phyloP scores from a whole-genome alignment of 345 rosid genomes.

The Adansonia digitata region DNA sequence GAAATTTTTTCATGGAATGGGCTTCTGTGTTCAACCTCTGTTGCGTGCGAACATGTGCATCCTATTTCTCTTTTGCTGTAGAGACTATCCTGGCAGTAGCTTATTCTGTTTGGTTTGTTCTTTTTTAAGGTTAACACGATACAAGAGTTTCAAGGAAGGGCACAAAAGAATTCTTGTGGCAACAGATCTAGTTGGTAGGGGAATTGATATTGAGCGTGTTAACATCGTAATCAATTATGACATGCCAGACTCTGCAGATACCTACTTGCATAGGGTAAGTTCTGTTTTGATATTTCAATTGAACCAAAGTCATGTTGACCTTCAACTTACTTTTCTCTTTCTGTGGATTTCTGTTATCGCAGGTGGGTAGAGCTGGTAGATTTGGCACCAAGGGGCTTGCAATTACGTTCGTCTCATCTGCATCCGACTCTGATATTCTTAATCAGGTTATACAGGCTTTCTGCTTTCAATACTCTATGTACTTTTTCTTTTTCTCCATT shows the following conservation, averaged over 20 bases:
- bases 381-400: conserved; percentile 99
- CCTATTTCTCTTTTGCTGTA: not conserved
- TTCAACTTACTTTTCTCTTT: not conserved
- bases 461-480: not conserved
- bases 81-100: not conserved
- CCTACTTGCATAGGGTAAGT: conserved; percentile 87
- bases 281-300: not conserved
- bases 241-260: conserved; percentile 99
- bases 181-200: conserved; percentile 93
- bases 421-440: conserved; percentile 80
- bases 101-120: not conserved
- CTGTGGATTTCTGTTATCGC: not conserved
- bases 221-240: conserved; percentile 96
- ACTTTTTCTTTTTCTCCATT: not conserved
- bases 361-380: conserved; percentile 99
- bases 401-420: conserved; percentile 86
- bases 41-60: not conserved
- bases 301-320: not conserved
- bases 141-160: conserved; percentile 96
- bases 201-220: conserved; percentile 97
- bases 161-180: conserved; percentile 96
- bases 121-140: conserved; percentile 66
- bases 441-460: conserved; percentile 58
- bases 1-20: not conserved
- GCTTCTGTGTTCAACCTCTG: not conserved